Conservation (phyloP, 1,284 basidiomycete species). For the Somion occarium region DNA sequence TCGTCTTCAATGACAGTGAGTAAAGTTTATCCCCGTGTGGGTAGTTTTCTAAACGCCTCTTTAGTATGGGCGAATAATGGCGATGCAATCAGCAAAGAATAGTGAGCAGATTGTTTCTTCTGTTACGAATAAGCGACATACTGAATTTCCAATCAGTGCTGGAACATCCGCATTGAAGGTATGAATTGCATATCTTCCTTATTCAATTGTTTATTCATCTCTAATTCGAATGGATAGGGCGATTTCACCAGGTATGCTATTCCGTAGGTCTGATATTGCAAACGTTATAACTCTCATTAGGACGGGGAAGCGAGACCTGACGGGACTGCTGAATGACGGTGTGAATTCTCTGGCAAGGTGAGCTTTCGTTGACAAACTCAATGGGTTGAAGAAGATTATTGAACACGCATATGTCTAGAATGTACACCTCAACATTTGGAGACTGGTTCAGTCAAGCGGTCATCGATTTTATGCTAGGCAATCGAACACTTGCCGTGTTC, state of each 20-base stretch:
- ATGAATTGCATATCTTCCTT: slow-evolving; percentile 17
- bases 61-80: slow-evolving; percentile 96
- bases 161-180: slow-evolving; percentile 92
- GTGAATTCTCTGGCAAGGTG: slow-evolving; percentile 85
- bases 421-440: slow-evolving; percentile 84
- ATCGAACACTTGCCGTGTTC: slow-evolving; percentile 81
- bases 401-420: slow-evolving; percentile 33
- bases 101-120: slow-evolving; percentile 47
- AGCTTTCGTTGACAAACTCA: slow-evolving; percentile 8
- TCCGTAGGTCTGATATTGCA: background rate
- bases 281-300: slow-evolving; percentile 31
- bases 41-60: slow-evolving; percentile 2
- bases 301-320: slow-evolving; percentile 90
- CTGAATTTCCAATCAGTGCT: slow-evolving; percentile 42
- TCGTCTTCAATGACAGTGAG: slow-evolving; percentile 82
- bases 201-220: slow-evolving; percentile 2
- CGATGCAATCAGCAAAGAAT: slow-evolving; percentile 81
- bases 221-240: slow-evolving; percentile 42
- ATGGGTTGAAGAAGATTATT: background rate
- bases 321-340: slow-evolving; percentile 89
- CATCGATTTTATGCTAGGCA: slow-evolving; percentile 88
- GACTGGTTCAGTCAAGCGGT: slow-evolving; percentile 97
- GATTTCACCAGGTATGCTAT: slow-evolving; percentile 77
- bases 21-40: no score
- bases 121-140: slow-evolving; percentile 1